phyloP scores from a whole-genome alignment of 345 rosid species.

The Eucalyptus sideroxylon region DNA sequence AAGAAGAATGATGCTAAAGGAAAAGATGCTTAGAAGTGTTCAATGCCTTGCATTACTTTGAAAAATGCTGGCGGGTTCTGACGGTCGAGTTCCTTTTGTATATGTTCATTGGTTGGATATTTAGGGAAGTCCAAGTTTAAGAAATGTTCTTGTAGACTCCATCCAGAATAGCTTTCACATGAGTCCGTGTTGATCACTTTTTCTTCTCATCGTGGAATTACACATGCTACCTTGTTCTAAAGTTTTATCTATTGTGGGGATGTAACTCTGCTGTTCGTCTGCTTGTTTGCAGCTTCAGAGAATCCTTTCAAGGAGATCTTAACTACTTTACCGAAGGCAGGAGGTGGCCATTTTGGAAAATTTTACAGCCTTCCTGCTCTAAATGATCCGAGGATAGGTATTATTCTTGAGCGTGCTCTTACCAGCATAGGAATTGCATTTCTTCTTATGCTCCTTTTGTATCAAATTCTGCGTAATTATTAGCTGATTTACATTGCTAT shows the following conservation, averaged over 20 bases:
- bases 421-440: background rate
- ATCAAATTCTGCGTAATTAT: background rate
- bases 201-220: background rate
- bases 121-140: background rate
- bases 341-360: constrained; percentile 93
- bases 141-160: background rate
- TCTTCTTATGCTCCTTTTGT: background rate
- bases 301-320: constrained; percentile 73
- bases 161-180: background rate
- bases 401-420: background rate
- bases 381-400: constrained; percentile 96
- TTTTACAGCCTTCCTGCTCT: constrained; percentile 88
- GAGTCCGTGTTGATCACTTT: background rate
- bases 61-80: background rate
- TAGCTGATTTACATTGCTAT: background rate
- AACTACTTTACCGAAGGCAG: constrained; percentile 86
- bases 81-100: background rate
- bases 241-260: background rate
- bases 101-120: background rate
- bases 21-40: background rate
- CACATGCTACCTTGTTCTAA: background rate
- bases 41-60: background rate
- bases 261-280: background rate
- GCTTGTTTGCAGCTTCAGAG: constrained; percentile 57
- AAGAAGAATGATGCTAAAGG: background rate